A percentile compares a stretch with the other conserved stretches of the same genome.
Conservation (phyloP, 2,329 filamentous ascomycete genomes). For the Rhinocladiella similis region DNA sequence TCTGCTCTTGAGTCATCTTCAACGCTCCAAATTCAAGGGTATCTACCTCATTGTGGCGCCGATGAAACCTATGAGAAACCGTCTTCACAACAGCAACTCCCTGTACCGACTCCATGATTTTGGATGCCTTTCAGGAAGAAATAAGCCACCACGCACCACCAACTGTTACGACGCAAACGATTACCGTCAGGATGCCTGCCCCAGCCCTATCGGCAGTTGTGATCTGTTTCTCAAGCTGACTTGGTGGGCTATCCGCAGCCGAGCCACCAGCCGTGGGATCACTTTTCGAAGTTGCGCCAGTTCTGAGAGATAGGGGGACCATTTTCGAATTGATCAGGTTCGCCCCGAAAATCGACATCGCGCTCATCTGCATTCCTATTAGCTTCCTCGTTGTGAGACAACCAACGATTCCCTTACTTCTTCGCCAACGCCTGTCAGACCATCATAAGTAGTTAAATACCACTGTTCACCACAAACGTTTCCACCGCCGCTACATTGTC, state of each 20-base stretch:
- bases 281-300: conserved; percentile 56
- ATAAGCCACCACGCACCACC: conserved; percentile 26
- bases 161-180: conserved; percentile 29
- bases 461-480: conserved; percentile 47
- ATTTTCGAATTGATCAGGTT: conserved; percentile 52
- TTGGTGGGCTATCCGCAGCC: conserved; percentile 11
- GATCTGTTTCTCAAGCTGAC: conserved; percentile 18
- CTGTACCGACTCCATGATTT: not conserved
- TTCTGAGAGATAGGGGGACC: conserved; percentile 52
- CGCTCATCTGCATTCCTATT: conserved; percentile 54
- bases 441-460: conserved; percentile 39
- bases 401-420: conserved; percentile 34
- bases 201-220: conserved; percentile 40
- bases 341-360: conserved; percentile 63
- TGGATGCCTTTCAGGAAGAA: not conserved
- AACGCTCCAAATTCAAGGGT: too few relatives aligned
- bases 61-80: too few relatives aligned
- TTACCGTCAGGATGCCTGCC: conserved; percentile 40
- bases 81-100: not conserved
- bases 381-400: not conserved
- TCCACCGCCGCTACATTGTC: conserved; percentile 52
- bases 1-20: too few relatives aligned
- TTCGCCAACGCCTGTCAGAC: conserved; percentile 38
- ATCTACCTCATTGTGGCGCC: too few relatives aligned
- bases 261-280: conserved; percentile 37